Evolutionary conservation across 306 rosid genomes (phyloP).

Genomic region (Prunus dulcis): DNA sequence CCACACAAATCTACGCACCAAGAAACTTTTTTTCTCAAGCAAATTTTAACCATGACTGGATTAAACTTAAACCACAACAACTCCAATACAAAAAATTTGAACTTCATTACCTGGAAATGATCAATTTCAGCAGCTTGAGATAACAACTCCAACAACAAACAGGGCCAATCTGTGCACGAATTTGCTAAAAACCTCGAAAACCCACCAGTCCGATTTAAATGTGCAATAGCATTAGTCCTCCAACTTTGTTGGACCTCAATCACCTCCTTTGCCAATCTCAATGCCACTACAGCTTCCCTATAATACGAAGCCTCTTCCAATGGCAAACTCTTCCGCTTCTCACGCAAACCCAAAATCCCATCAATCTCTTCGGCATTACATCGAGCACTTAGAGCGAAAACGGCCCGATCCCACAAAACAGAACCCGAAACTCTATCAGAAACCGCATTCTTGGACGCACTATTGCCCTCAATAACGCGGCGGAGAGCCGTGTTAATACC

Average conservation of each 20-base stretch:
- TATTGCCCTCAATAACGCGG: conserved; percentile 29
- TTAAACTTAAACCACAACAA: background rate
- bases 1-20: background rate
- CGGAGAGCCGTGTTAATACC: conserved; percentile 51
- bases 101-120: conserved; percentile 74
- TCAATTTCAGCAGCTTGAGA: conserved; percentile 87
- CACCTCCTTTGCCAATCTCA: conserved; percentile 76
- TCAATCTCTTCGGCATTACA: conserved; percentile 53
- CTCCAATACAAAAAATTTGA: background rate
- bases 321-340: conserved; percentile 41
- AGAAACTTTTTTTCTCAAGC: background rate
- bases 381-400: conserved; percentile 45
- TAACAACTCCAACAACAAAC: conserved; percentile 73
- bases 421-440: conserved; percentile 36
- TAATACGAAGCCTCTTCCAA: conserved; percentile 70
- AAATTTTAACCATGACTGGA: background rate
- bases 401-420: conserved; percentile 75
- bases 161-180: conserved; percentile 90
- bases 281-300: conserved; percentile 64
- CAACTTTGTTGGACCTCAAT: conserved; percentile 60
- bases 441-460: conserved; percentile 27
- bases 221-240: conserved; percentile 68
- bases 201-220: conserved; percentile 53
- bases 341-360: conserved; percentile 46
- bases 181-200: conserved; percentile 72